Evolutionary conservation across 768 basidiomycete species (phyloP), one percentile per base, ranked within the genome.

Genomic region (Collybia mongolica): DNA sequence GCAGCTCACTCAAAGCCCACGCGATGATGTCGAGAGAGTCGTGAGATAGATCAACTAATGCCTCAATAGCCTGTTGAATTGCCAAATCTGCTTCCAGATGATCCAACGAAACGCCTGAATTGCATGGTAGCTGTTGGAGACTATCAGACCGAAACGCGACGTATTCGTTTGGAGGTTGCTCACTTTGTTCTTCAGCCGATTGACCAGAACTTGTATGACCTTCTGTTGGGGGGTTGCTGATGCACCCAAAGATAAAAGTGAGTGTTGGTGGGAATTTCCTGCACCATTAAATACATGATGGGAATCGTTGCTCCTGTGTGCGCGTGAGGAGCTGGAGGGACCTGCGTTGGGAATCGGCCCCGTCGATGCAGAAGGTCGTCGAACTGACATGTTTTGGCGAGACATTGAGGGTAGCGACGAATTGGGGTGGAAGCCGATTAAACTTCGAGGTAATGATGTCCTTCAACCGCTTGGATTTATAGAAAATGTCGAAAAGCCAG

Each of bases 21-120:
- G 84, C 84, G 44, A 96, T 92, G 56, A 89, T 81, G 62, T 92
- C 85, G 51, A 93, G 66, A 8, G 87, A 85, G 55, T 90, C 88
- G 48, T 75, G 70, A 2, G 92, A 83, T 12, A 95, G 77, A 39
- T 90, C 84, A n/a, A 90, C 80, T 15, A 96, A 74, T 11, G 91
- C 82, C 54, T 87, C 81, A 36, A 94, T 81, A 6, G 88, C 82
- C 61, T 90, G 83, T 54, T 84, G 82, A 0, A 88, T 83, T 5
- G 90, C 83, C 28, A 76, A 70, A 66, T 95, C 92, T 6, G 74
- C 74, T 68, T 96, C 93, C 47, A 95, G 72, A 23, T 80, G 76
- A 60, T 84, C 82, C 51, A 95, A 65, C 11, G 83, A 72, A 37
- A 81, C 73, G 17, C 93, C 93, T 26, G 93, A 93, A 68, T 91